Conservation (phyloP, 192 early-diverging fungal genomes). For the Podila minutissima region DNA sequence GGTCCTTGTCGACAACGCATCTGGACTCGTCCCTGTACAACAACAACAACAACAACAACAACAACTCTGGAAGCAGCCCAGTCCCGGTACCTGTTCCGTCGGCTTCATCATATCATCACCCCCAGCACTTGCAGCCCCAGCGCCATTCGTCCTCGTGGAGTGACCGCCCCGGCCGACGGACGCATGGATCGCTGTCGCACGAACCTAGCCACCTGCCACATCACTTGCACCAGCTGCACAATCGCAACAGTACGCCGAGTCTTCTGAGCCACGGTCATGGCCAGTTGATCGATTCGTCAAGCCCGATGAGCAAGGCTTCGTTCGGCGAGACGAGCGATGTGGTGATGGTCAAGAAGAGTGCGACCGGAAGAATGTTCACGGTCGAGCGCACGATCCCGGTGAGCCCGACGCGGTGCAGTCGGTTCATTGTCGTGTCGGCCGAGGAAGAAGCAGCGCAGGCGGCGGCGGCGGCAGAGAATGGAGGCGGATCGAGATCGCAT, state of each 20-base stretch:
- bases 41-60: not conserved
- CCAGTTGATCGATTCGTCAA: not conserved
- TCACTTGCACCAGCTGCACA: not conserved
- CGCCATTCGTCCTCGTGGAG: not conserved
- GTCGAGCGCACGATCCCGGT: slow-evolving; percentile 32
- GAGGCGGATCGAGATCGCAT: too few relatives aligned
- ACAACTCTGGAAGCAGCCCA: not conserved
- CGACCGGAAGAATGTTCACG: slow-evolving; percentile 43
- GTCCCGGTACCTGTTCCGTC: not conserved
- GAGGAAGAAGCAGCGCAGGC: slow-evolving; percentile 13
- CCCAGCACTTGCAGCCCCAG: not conserved
- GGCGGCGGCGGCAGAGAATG: not conserved
- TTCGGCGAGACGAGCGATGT: slow-evolving; percentile 23
- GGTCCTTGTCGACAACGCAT: slow-evolving; percentile 31
- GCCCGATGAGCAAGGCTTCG: not conserved
- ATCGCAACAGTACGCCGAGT: not conserved
- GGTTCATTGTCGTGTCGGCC: slow-evolving; percentile 36
- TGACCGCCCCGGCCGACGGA: not conserved
- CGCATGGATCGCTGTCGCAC: not conserved
- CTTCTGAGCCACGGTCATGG: not conserved
- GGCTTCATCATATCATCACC: not conserved
- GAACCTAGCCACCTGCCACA: not conserved
- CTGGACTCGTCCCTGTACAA: slow-evolving; percentile 5
- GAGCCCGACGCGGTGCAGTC: slow-evolving; percentile 36
- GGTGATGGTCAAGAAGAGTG: slow-evolving; percentile 49